Evolutionary conservation across 257 asterid species (phyloP).

Genomic region (Rubia yunnanensis): DNA sequence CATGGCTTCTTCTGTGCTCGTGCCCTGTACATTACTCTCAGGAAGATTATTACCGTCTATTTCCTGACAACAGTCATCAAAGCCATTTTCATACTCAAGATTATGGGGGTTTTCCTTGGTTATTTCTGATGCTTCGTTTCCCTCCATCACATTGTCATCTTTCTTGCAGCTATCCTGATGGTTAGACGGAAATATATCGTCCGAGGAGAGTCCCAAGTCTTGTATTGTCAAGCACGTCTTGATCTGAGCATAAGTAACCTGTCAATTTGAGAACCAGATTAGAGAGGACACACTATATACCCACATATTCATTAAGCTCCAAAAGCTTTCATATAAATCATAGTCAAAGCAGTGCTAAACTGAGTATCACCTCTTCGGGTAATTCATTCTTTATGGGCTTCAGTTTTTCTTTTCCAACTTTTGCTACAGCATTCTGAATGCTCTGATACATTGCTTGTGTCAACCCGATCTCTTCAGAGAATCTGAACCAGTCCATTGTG

Average conservation of each 20-base stretch:
- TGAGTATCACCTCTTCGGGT: conserved; percentile 68
- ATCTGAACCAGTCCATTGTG: conserved; percentile 61
- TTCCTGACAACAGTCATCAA: conserved; percentile 8
- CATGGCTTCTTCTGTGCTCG: conserved; percentile 9
- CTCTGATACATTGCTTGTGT: conserved; percentile 34
- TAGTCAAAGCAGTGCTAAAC: background rate
- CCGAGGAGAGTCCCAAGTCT: conserved; percentile 44
- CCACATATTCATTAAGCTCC: conserved; percentile 3
- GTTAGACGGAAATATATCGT: conserved; percentile 22
- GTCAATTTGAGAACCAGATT: conserved; percentile 5
- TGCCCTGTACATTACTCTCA: conserved; percentile 16
- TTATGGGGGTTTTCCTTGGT: conserved; percentile 12
- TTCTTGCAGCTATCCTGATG: conserved; percentile 19
- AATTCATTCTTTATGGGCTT: conserved; percentile 81
- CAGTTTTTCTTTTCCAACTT: conserved; percentile 72
- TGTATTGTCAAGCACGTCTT: conserved; percentile 48
- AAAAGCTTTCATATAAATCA: background rate
- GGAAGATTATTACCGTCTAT: conserved; percentile 13
- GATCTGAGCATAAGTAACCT: conserved; percentile 70
- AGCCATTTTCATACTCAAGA: conserved; percentile 10
- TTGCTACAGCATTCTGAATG: conserved; percentile 41
- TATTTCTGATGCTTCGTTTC: conserved; percentile 16
- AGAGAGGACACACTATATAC: background rate
- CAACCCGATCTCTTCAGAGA: conserved; percentile 56
- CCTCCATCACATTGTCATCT: conserved; percentile 22